Base-by-base conservation (phyloP, 805 yeast genomes). In the Nakazawaea peltata region DNA sequence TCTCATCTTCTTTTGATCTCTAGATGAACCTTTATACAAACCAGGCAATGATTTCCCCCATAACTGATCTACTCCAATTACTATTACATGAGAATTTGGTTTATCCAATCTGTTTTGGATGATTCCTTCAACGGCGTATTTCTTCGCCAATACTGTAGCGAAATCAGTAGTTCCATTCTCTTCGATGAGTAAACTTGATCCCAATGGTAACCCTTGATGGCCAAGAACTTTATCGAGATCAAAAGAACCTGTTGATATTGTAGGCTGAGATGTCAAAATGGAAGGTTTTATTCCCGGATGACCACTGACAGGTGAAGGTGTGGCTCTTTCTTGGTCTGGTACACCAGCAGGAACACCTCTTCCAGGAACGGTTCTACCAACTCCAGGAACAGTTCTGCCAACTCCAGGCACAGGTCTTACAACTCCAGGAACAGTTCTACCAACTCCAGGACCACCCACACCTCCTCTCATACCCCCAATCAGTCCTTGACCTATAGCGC, bases 131-230 rank as follows among this genome's bases (percentile, higher is more conserved):
- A 94, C 68, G 1, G 83, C 77, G 60, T 78, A 83, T 3, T 74
- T 61, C 43, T 87, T 75, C 19, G 77, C 53, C 25, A 90, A 44
- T 9, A 84, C 77, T 5, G 86, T 70, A 5, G 82, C 68, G 50
- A 86, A 90, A 50, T 90, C 97, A 0, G 97, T 90, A 5, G 90
- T 79, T 0, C 94, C 92, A 12, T 74, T 70, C 51, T 90, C 97
- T 53, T 85, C 90, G 4, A 90, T 52, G 11, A 88, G 53, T 26
- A 87, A 50, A 5, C 82, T 68, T 9, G 66, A 57, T 1, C 95
- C 95, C 10, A 84, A 45, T 1, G 97, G 97, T 12, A 88, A 53
- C 1, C 98, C 98, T 37, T 74, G 81, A 54, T 90, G 97, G 1
- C 71, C 73, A 34, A 90, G 51, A 3, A 84, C 56, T 43, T 67